Evolutionary conservation across 805 yeast genomes (phyloP), one percentile per base, ranked within the genome.

Genomic region (Barnettozyma sp.): DNA sequence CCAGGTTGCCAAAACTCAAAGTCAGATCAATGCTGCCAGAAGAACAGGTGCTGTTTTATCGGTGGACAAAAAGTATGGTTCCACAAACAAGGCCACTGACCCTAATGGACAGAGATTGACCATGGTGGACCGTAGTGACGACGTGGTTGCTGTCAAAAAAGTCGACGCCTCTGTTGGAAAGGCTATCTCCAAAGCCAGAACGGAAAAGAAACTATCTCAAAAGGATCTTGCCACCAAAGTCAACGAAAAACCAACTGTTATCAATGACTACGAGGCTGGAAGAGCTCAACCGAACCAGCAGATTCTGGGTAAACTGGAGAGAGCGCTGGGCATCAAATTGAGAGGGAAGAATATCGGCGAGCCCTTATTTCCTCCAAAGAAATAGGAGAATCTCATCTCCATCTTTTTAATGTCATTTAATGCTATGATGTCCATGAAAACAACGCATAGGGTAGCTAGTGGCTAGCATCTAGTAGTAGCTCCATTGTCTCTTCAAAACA

Each of bases 261-360:
- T 92, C 56, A 88, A 86, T 63, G 98, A 92, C 57, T 92, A 92
- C 63, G 98, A 92, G 68, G 84, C 94, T 38, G 97, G 95, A 41
- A 78, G 94, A 58, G 98, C 95, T 30, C 76, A 82, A 48, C 98
- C 98, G 40, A 88, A 85, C 68, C 98, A 92, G 69, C 97, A 88
- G 65, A 63, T 92, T 35, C 72, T 92, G 54, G 88, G 82, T 37
- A 92, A 92, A 68, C 65, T 92, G 60, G 97, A 92, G 68, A 76
- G 96, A 63, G 94, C 82, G 27, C 70, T 92, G 52, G 97, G 97
- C 48, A 82, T 92, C 45, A 92, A 87, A 67, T 76, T 92, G 58
- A 78, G 97, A 68, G 98, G 98, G 58, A 88, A 90, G 68, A 82
- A 80, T 62, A 82, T 92, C 54, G 98, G 98, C 44, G 77, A 79